Conservation (phyloP, 2,329 filamentous ascomycete genomes). For the Diatrype stigma region DNA sequence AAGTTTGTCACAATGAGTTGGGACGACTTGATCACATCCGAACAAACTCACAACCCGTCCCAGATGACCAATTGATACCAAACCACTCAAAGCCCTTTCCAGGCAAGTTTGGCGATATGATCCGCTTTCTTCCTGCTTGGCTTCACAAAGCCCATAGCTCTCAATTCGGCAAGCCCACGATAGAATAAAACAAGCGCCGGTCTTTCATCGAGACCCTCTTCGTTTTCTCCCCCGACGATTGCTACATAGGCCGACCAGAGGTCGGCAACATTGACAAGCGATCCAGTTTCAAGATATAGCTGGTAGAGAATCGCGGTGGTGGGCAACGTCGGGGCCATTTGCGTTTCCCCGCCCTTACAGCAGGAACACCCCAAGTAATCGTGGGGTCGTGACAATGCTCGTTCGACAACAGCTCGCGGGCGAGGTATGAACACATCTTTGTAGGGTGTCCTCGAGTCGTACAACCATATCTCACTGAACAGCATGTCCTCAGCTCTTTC, state of each 20-base stretch:
- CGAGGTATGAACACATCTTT: conserved; percentile 71
- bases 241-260: conserved; percentile 73
- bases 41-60: conserved; percentile 12
- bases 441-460: conserved; percentile 66
- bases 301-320: conserved; percentile 72
- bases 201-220: conserved; percentile 45
- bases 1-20: conserved; percentile 9
- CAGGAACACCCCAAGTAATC: conserved; percentile 75
- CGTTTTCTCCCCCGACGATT: conserved; percentile 48
- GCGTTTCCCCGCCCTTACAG: conserved; percentile 48
- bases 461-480: conserved; percentile 70
- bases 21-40: neutral
- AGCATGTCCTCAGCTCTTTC: conserved; percentile 44
- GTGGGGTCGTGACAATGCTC: conserved; percentile 66
- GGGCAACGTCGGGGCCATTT: conserved; percentile 59
- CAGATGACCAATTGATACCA: conserved; percentile 6
- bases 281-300: conserved; percentile 72
- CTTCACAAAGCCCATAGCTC: conserved; percentile 82
- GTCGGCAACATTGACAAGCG: conserved; percentile 74
- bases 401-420: conserved; percentile 66
- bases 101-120: conserved; percentile 74
- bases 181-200: conserved; percentile 75
- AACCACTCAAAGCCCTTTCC: conserved; percentile 61
- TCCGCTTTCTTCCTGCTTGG: conserved; percentile 87
- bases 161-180: conserved; percentile 76